Evolutionary conservation across 179 eudicot genomes (phyloP).

Genomic region (Amaranthus tricolor): DNA sequence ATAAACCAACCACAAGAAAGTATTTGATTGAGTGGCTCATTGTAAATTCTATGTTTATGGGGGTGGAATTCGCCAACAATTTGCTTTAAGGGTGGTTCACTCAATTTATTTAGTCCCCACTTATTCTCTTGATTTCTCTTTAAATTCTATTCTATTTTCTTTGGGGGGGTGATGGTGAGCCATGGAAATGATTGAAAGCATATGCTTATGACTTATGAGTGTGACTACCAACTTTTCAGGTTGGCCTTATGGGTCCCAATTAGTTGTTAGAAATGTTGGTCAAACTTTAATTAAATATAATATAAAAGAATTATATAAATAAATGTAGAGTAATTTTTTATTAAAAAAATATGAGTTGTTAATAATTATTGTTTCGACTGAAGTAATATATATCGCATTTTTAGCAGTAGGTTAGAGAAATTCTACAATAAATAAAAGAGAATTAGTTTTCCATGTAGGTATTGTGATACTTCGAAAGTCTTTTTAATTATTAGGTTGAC

Average conservation of each 20-base stretch:
- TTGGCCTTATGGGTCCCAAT: constrained; percentile 5
- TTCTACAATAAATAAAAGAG: no score
- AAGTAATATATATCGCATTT: no score
- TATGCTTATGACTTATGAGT: neutral
- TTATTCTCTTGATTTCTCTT: neutral
- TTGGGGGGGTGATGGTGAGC: neutral
- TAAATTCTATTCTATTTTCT: neutral
- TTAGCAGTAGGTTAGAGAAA: no score
- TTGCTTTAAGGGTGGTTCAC: neutral
- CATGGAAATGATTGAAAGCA: constrained; percentile 6
- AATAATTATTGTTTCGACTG: no score
- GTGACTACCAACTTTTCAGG: constrained; percentile 14
- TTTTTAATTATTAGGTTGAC: no score
- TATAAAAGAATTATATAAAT: no score
- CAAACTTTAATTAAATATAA: neutral
- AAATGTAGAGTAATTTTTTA: no score
- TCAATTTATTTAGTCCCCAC: neutral
- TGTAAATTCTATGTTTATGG: no score
- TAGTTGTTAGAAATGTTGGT: neutral
- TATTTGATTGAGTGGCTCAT: constrained; percentile 8
- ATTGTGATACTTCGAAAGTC: no score
- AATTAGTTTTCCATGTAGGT: no score
- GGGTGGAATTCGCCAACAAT: neutral
- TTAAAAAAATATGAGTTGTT: no score
- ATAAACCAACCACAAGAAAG: constrained; percentile 4